Conservation (phyloP, 208 protist species). For the Trypanosoma cruzi region DNA sequence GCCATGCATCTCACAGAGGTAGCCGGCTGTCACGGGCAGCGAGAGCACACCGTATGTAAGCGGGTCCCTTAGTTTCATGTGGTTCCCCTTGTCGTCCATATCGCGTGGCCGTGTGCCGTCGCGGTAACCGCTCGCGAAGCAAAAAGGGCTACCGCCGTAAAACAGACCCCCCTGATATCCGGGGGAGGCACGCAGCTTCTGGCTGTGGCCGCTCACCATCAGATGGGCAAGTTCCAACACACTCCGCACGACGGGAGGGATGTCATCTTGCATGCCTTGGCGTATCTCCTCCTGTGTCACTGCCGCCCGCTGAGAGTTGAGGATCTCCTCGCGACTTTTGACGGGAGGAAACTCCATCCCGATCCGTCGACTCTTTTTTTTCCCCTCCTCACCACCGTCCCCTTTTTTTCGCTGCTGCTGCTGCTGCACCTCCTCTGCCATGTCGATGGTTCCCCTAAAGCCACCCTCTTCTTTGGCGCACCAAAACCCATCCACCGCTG, state of each 20-base stretch:
- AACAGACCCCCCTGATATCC: constrained; percentile 84
- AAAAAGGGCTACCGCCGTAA: constrained; percentile 75
- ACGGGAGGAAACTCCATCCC: constrained; percentile 78
- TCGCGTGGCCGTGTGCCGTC: constrained; percentile 64
- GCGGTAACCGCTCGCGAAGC: constrained; percentile 82
- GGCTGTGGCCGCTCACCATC: constrained; percentile 82
- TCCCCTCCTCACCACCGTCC: background rate
- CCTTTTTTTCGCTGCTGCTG: background rate
- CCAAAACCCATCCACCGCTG: background rate
- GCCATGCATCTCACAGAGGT: constrained; percentile 79
- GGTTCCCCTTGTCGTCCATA: constrained; percentile 86
- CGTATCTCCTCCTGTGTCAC: constrained; percentile 53
- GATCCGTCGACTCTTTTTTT: constrained; percentile 26
- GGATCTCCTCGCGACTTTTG: constrained; percentile 52
- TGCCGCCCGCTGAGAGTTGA: constrained; percentile 45
- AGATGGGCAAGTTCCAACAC: constrained; percentile 79
- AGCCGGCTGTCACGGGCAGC: constrained; percentile 71
- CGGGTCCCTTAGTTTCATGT: constrained; percentile 83
- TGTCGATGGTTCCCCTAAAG: background rate
- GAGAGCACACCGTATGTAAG: constrained; percentile 70
- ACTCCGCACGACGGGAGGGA: constrained; percentile 81
- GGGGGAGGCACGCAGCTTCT: constrained; percentile 66
- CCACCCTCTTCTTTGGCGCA: background rate
- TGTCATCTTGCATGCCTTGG: constrained; percentile 59
- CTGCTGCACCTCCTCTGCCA: background rate